Evolutionary conservation across 2,329 filamentous ascomycete species (phyloP).

Genomic region (Neofusicoccum laricinum): DNA sequence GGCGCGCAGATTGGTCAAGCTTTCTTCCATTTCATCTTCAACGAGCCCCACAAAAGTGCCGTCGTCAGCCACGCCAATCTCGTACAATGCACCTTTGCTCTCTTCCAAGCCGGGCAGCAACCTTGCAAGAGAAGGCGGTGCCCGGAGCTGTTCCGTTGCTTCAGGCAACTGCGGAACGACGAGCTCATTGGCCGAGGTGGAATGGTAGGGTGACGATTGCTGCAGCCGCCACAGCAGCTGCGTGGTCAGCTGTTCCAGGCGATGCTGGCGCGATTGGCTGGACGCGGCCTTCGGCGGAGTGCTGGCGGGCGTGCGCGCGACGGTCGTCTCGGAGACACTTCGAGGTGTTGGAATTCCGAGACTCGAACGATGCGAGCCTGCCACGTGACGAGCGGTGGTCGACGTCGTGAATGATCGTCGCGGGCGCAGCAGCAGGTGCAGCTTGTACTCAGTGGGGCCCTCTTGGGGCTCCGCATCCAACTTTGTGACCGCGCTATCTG

Average conservation of each 20-base stretch:
- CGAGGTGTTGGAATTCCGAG: constrained; percentile 32
- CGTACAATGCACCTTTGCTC: constrained; percentile 88
- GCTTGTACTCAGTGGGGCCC: constrained; percentile 93
- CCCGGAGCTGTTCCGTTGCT: constrained; percentile 57
- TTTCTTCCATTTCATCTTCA: constrained; percentile 89
- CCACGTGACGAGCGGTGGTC: constrained; percentile 60
- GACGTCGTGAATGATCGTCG: constrained; percentile 70
- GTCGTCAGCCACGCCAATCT: constrained; percentile 94
- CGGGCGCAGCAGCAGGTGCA: constrained; percentile 81
- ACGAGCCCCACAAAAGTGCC: constrained; percentile 85
- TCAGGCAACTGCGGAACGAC: constrained; percentile 75
- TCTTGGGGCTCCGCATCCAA: constrained; percentile 89
- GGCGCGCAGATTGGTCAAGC: constrained; percentile 74
- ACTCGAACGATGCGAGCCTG: constrained; percentile 51
- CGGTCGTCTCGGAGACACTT: constrained; percentile 30
- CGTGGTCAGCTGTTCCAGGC: constrained; percentile 88
- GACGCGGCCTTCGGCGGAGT: constrained; percentile 49
- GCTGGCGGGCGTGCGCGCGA: constrained; percentile 34
- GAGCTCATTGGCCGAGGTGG: constrained; percentile 71
- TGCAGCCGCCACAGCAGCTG: constrained; percentile 93
- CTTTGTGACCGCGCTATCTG: constrained; percentile 57
- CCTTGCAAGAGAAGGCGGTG: constrained; percentile 51
- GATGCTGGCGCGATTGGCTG: constrained; percentile 72
- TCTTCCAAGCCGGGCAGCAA: constrained; percentile 78
- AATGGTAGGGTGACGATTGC: constrained; percentile 89